These are phyloP conservation scores for Botryotinia narcissicola DNA, from an alignment of 2,329 filamentous ascomycete species.

Conservation along the genomic window DNA sequence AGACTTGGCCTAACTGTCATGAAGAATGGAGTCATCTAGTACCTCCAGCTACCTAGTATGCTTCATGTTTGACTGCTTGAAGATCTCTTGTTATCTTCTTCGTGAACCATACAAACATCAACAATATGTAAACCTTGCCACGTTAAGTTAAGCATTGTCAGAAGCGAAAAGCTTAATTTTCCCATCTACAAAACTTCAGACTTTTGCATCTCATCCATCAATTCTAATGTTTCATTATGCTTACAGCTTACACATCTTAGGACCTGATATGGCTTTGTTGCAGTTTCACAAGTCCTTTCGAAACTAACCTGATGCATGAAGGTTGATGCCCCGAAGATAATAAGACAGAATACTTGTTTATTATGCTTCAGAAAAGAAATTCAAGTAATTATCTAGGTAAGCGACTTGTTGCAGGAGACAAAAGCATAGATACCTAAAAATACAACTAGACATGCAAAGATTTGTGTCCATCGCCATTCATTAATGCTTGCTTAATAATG, in stretches of 20 bases:
- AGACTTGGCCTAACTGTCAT: background rate
- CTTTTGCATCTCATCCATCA: background rate
- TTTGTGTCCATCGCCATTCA: background rate
- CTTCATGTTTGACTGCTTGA: background rate
- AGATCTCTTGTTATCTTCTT: background rate
- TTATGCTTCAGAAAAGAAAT: too few species aligned
- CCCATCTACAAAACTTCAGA: background rate
- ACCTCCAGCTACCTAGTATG: background rate
- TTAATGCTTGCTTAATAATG: background rate
- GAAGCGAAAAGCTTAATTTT: constrained; percentile 1
- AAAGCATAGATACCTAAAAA: background rate
- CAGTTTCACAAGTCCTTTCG: background rate
- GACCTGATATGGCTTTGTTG: background rate
- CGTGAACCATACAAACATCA: background rate
- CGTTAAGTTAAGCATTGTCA: background rate
- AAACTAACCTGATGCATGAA: background rate
- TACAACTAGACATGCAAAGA: background rate
- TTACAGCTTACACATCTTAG: background rate
- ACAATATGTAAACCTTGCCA: background rate
- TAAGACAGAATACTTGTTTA: background rate
- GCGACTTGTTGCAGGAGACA: background rate
- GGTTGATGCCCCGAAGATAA: background rate
- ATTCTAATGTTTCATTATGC: background rate
- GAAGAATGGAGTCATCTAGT: background rate
- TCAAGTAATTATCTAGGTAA: background rate